Evolutionary conservation across 83 land plant species (phyloP).

Genomic region (Isoetes engelmannii): DNA sequence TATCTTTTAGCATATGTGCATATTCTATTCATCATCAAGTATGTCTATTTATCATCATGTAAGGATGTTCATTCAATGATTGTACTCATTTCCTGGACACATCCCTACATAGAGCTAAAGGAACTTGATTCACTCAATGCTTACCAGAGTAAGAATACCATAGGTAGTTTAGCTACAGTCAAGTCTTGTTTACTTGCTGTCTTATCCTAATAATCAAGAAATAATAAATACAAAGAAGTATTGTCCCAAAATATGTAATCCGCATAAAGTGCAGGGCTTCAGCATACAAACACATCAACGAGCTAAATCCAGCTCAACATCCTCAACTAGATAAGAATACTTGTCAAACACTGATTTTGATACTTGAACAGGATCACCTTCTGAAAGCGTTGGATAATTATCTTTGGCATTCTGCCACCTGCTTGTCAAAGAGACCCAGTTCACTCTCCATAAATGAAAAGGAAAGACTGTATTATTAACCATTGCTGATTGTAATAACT

Average conservation of each 20-base stretch:
- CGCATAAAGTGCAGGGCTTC: neutral
- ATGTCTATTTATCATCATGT: too few species aligned
- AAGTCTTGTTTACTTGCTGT: constrained; percentile 64
- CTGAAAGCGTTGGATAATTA: constrained; percentile 46
- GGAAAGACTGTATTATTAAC: constrained; percentile 41
- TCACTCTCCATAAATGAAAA: constrained; percentile 61
- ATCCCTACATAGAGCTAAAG: too few species aligned
- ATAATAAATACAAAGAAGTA: constrained; percentile 28
- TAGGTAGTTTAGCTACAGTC: constrained; percentile 50
- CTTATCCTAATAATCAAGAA: constrained; percentile 54
- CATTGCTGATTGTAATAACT: constrained; percentile 38
- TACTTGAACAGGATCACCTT: constrained; percentile 61
- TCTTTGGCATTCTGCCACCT: constrained; percentile 60
- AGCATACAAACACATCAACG: constrained; percentile 7
- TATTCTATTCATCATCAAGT: too few species aligned
- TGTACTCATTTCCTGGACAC: too few species aligned
- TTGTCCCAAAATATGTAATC: neutral
- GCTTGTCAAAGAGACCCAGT: constrained; percentile 73
- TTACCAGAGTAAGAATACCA: constrained; percentile 20
- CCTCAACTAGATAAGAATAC: constrained; percentile 30
- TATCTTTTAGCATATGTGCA: too few species aligned
- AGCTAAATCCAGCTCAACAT: neutral
- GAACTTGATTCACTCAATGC: too few species aligned
- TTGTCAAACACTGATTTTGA: constrained; percentile 48
- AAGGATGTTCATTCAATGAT: too few species aligned